Base-by-base conservation (phyloP, 1,139 yeast genomes). In the Candida sp. region DNA sequence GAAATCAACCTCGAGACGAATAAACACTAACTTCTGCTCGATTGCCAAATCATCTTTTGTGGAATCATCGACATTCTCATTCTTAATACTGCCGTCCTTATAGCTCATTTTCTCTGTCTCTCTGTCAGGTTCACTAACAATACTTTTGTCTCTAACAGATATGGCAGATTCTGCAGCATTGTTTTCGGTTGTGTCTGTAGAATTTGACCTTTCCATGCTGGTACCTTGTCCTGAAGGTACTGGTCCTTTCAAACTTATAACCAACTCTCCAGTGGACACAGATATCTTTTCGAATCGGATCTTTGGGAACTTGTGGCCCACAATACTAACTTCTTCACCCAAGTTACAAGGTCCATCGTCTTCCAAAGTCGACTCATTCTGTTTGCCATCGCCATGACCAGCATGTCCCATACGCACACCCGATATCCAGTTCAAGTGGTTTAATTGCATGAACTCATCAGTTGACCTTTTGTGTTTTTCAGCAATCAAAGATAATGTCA, bases 301-400 rank as follows among this genome's bases (percentile, higher is more conserved):
- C 57, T 88, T 90, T 1, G 98, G 97, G 63, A 94, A 92, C 60
- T 90, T 90, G 61, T 89, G 94, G 1, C 98, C 97, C 7, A 93
- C 94, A 31, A 84, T 77, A 58, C 96, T 88, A 2, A 93, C 93
- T 65, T 94, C 98, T 67, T 92, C 98, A 4, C 97, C 97, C 25
- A 93, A 69, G 61, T 90, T 90, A 17, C 85, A 81, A 2, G 88
- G 92, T 32, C 76, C 79, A 54, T 73, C 81, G 53, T 75, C 83
- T 35, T 62, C 69, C 31, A 56, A 50, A 8, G 46, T 39, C 5
- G 49, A 32, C 7, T 50, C 45, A 26, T 57, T 57, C 34, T 54
- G 57, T 5, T 59, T 57, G 7, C 63, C 49, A 3, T 58, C 59
- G 6, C 44, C 51, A 41, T 43, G 49, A 1, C 91, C 91, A 3